Evolutionary conservation across 352 stramenopile genomes (phyloP), one percentile per base, ranked within the genome.

Genomic region (Phytophthora multivora): DNA sequence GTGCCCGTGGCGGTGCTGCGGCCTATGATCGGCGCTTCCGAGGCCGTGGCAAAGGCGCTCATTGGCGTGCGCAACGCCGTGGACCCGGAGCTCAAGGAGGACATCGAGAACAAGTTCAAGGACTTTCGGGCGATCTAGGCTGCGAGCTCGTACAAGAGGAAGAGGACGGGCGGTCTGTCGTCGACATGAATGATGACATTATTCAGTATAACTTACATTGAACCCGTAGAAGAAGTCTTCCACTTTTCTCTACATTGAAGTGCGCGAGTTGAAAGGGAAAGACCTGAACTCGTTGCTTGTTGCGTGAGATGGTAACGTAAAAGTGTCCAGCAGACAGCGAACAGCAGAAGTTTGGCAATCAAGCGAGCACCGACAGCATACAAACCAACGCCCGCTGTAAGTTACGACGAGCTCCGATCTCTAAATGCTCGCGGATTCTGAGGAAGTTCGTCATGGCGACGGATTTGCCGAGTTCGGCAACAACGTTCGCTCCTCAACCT

Each of bases 21-120:
- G 10, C 88, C 86, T 18, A 96, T 96, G 88, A 96, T 96, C 26
- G 88, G 88, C 21, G 88, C 88, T 5, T 93, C 84, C 0, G 88
- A 96, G 54, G 88, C 88, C 42, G 60, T 96, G 56, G 91, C 88
- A 38, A 93, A 93, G 55, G 86, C 88, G 49, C 68, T 96, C 12
- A 94, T 95, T 51, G 88, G 88, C 13, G 86, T 94, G 16, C 86
- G 88, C 60, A 96, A 96, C 53, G 83, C 82, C 3, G 86, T 96
- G 49, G 86, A 95, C 51, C 88, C 88, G 30, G 88, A 96, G 66
- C 75, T 95, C 38, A 96, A 93, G 63, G 88, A 96, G 57, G 86
- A 96, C 64, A 93, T 96, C 42, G 85, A 94, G 73, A 96, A 96
- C 72, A 96, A 96, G 71, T 96, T 95, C 57, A 96, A 96, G 79